A percentile compares a stretch with the other conserved stretches of the same genome.
Evolutionary conservation across 2,329 filamentous ascomycete species (phyloP).

Genomic region (Neonectria coccinea): DNA sequence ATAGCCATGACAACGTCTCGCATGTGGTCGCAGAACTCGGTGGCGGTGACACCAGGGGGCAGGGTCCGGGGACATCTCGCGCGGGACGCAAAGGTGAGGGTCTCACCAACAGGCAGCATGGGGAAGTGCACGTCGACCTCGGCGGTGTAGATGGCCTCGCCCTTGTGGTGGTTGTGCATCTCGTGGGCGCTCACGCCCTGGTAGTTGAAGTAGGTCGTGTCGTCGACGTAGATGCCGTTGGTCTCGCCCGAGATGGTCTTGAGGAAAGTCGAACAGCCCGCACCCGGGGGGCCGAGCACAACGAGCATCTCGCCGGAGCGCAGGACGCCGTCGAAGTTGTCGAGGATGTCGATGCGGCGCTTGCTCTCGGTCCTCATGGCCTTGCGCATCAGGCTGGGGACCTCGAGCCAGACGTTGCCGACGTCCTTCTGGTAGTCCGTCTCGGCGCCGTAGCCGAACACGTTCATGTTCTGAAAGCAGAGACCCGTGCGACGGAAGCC

Average conservation of each 20-base stretch:
- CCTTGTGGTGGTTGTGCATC: slow-evolving; percentile 29
- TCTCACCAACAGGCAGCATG: slow-evolving; percentile 27
- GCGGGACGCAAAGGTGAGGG: slow-evolving; percentile 27
- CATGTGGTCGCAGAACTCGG: slow-evolving; percentile 28
- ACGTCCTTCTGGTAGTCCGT: slow-evolving; percentile 31
- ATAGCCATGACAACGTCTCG: slow-evolving; percentile 29
- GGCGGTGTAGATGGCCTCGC: slow-evolving; percentile 27
- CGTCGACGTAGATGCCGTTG: slow-evolving; percentile 26
- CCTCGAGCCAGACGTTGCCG: slow-evolving; percentile 23
- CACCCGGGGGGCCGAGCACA: slow-evolving; percentile 22
- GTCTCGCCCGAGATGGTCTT: slow-evolving; percentile 30
- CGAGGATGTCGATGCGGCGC: slow-evolving; percentile 23
- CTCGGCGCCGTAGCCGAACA: slow-evolving; percentile 26
- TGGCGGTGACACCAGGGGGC: slow-evolving; percentile 10
- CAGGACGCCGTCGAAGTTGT: slow-evolving; percentile 20
- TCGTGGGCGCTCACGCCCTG: slow-evolving; percentile 23
- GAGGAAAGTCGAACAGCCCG: slow-evolving; percentile 26
- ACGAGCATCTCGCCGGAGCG: slow-evolving; percentile 25
- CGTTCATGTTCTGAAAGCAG: slow-evolving; percentile 30
- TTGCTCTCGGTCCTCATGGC: slow-evolving; percentile 3
- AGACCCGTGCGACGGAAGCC: slow-evolving; percentile 27
- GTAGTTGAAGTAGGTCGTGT: slow-evolving; percentile 27
- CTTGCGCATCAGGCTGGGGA: slow-evolving; percentile 19
- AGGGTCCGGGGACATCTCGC: slow-evolving; percentile 23
- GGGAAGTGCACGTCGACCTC: slow-evolving; percentile 29